Evolutionary conservation across 176 grass and related monocot genomes (phyloP), one percentile per base, ranked within the genome.

Genomic region (Microstegium vimineum): DNA sequence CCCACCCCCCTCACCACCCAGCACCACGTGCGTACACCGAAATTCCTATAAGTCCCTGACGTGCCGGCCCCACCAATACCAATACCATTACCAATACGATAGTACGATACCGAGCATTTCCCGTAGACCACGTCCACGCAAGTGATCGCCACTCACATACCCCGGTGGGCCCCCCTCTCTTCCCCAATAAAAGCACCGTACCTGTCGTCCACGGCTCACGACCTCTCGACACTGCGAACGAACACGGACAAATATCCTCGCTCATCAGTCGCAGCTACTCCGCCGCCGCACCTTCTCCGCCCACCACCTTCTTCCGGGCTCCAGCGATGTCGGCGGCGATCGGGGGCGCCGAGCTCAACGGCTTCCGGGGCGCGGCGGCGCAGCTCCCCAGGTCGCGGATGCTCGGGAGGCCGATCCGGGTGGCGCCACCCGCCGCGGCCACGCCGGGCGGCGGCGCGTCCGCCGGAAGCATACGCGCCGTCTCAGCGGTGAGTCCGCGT

Each of bases 401-500:
- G 86, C 80, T 94, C 74, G 79, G 82, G 37, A 51, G 84, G 63
- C 81, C 71, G 43, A 61, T 86, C 60, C 59, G 79, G 73, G 62
- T 84, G 75, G 79, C 81, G 76, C 86, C 91, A 10, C 41, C 77
- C 7, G 78, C 74, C 9, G 71, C 82, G 5, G 11, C 79, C 2
- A n/a, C 56, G 9, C 7, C 66, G 5, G 45, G 68, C 25, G 9
- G 45, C 45, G 46, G 79, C 64, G 34, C 66, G 4, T 71, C 85
- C 54, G 66, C 66, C 18, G 81, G 83, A 26, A 41, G 86, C 64
- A 77, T 89, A 52, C 89, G 86, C 70, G 89, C 88, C 47, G 80
- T 94, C 0, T 84, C 88, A 25, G 49, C 76, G 76, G 89, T 94
- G 83, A 91, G 83, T 71, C 15, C 37, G 17, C 3, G 10, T 36